These are phyloP conservation scores for Musa beccarii DNA, from an alignment of 176 grass and related monocot genomes.

Conservation along the genomic window DNA sequence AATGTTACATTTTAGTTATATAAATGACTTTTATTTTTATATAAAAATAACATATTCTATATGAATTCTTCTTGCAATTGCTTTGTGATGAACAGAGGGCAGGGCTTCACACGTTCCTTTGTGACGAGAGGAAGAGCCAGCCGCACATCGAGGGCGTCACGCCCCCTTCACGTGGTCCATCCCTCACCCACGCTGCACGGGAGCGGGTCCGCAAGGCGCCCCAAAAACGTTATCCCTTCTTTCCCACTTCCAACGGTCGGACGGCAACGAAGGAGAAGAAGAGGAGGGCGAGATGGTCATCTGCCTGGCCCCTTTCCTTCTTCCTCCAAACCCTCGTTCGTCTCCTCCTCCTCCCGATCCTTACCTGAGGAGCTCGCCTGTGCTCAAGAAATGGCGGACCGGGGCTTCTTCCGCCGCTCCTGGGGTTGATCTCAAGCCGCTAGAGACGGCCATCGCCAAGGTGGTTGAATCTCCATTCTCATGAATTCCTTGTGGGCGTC, in stretches of 20 bases:
- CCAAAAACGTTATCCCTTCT: not conserved
- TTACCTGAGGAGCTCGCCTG: conserved; percentile 1
- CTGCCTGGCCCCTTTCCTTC: not conserved
- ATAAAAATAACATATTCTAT: too few species aligned
- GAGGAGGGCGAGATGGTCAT: not conserved
- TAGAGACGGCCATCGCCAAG: conserved; percentile 75
- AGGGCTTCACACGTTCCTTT: too few species aligned
- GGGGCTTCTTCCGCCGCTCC: conserved; percentile 48
- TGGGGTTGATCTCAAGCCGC: conserved; percentile 57
- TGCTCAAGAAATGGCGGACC: conserved; percentile 28
- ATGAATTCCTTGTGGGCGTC: not conserved
- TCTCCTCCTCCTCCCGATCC: not conserved
- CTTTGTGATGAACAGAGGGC: too few species aligned
- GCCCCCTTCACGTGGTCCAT: not conserved
- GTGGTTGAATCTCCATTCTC: conserved; percentile 15
- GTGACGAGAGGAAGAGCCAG: too few species aligned
- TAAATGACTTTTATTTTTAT: too few species aligned
- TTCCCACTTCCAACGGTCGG: not conserved
- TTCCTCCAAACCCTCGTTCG: not conserved
- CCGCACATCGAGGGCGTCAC: too few species aligned
- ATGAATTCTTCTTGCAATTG: too few species aligned
- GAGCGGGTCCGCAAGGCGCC: not conserved
- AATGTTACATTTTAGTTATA: too few species aligned
- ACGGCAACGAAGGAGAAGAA: not conserved
- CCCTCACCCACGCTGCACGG: not conserved